These are phyloP conservation scores for Salix arbutifolia DNA, from an alignment of 345 rosid genomes.

Conservation along the genomic window DNA sequence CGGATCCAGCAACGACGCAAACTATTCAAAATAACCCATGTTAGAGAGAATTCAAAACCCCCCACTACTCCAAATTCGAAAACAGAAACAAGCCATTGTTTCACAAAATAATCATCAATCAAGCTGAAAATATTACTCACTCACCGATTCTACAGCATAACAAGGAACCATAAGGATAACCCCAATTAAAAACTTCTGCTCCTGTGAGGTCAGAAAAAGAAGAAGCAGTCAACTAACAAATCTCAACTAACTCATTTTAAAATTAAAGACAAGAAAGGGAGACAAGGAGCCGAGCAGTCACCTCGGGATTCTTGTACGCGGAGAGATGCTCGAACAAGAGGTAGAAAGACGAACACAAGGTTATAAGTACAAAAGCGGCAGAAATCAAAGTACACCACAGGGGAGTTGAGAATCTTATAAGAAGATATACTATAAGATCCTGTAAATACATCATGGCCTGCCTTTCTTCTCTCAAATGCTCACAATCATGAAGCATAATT, in stretches of 20 bases:
- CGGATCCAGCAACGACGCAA: slow-evolving; percentile 84
- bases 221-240: neutral
- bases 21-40: slow-evolving; percentile 39
- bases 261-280: neutral
- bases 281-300: slow-evolving; percentile 6
- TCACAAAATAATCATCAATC: neutral
- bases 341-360: slow-evolving; percentile 69
- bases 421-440: slow-evolving; percentile 1
- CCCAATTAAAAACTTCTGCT: slow-evolving; percentile 93
- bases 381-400: slow-evolving; percentile 69
- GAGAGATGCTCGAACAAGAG: slow-evolving; percentile 92
- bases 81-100: neutral
- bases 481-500: slow-evolving; percentile 7
- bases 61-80: neutral
- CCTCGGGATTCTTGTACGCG: slow-evolving; percentile 97
- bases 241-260: neutral
- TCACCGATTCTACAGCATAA: slow-evolving; percentile 86
- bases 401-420: slow-evolving; percentile 15
- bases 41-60: slow-evolving; percentile 1
- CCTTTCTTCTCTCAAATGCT: neutral
- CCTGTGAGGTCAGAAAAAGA: slow-evolving; percentile 43
- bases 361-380: slow-evolving; percentile 47
- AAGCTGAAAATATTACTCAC: slow-evolving; percentile 10
- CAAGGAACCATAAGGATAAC: slow-evolving; percentile 98
- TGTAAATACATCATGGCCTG: slow-evolving; percentile 15